Evolutionary conservation across 192 early-diverging fungal species (phyloP).

Genomic region (Mortierella alpina): DNA sequence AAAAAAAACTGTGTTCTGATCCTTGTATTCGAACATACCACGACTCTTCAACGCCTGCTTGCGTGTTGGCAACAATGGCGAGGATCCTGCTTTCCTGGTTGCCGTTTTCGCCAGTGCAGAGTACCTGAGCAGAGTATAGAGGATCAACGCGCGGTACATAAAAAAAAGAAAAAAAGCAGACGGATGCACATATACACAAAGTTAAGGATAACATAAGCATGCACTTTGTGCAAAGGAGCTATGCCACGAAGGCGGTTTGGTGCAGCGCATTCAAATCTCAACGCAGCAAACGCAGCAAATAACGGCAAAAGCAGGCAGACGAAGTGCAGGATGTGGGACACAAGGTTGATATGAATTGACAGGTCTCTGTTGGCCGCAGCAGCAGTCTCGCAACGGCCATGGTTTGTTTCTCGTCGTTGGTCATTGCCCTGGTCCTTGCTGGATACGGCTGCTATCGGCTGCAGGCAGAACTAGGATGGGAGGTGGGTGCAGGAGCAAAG

Average conservation of each 20-base stretch:
- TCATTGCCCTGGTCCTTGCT: conserved; percentile 5
- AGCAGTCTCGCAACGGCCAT: conserved; percentile 13
- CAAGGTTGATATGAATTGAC: conserved; percentile 50
- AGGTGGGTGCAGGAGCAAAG: not conserved
- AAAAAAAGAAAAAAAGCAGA: not conserved
- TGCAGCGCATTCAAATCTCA: not conserved
- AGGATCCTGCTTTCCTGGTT: conserved; percentile 34
- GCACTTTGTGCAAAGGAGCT: not conserved
- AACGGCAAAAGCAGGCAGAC: conserved; percentile 2
- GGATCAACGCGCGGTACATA: not conserved
- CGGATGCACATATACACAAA: not conserved
- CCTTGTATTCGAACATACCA: conserved; percentile 16
- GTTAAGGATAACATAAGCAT: conserved; percentile 36
- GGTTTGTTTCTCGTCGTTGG: conserved; percentile 23
- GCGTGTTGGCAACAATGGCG: conserved; percentile 46
- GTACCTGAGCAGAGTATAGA: conserved; percentile 44
- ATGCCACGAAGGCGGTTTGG: not conserved
- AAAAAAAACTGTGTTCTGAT: too few species aligned
- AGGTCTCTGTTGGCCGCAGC: conserved; percentile 36
- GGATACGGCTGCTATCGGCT: not conserved
- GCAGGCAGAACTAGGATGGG: not conserved
- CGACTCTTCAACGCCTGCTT: conserved; percentile 47
- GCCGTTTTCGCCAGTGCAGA: conserved; percentile 15
- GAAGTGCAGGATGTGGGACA: conserved; percentile 10
- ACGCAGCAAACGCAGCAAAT: not conserved